These are phyloP conservation scores for Epichloe festucae DNA, from an alignment of 2,329 filamentous ascomycete genomes.

Conservation along the genomic window DNA sequence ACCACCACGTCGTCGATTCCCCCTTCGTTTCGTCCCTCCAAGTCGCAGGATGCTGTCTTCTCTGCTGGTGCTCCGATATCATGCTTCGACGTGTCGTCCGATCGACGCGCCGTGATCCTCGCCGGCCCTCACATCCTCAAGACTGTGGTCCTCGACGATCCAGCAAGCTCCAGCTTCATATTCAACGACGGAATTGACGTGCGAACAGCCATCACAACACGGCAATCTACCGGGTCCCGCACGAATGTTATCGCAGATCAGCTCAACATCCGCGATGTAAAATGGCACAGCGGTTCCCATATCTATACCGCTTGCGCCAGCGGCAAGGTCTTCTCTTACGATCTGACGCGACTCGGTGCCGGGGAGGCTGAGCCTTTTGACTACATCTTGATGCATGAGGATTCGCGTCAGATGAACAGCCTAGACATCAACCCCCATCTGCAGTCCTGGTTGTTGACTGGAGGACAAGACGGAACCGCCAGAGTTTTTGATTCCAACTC, in stretches of 20 bases:
- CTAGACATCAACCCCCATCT: slow-evolving; percentile 50
- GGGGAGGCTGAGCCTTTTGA: slow-evolving; percentile 34
- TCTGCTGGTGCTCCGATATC: slow-evolving; percentile 38
- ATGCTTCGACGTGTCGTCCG: slow-evolving; percentile 44
- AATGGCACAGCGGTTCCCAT: slow-evolving; percentile 40
- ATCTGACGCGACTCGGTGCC: slow-evolving; percentile 37
- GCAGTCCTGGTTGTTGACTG: slow-evolving; percentile 44
- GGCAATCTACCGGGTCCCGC: slow-evolving; percentile 29
- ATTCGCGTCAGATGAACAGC: slow-evolving; percentile 50
- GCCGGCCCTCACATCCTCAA: slow-evolving; percentile 48
- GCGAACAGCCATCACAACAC: slow-evolving; percentile 39
- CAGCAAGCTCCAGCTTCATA: slow-evolving; percentile 21
- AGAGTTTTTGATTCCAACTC: slow-evolving; percentile 46
- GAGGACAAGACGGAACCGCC: slow-evolving; percentile 50
- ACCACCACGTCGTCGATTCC: slow-evolving; percentile 25
- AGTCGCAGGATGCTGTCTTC: slow-evolving; percentile 43
- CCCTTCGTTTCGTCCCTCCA: slow-evolving; percentile 34
- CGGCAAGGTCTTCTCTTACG: slow-evolving; percentile 53
- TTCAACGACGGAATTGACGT: slow-evolving; percentile 46
- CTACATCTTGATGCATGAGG: slow-evolving; percentile 45
- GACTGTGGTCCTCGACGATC: slow-evolving; percentile 42
- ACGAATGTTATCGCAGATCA: slow-evolving; percentile 36
- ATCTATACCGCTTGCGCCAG: slow-evolving; percentile 52
- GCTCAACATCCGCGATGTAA: slow-evolving; percentile 50
- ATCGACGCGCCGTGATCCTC: slow-evolving; percentile 42